phyloP scores from a whole-genome alignment of 2,329 filamentous ascomycete species.

The Rutstroemia sp. region DNA sequence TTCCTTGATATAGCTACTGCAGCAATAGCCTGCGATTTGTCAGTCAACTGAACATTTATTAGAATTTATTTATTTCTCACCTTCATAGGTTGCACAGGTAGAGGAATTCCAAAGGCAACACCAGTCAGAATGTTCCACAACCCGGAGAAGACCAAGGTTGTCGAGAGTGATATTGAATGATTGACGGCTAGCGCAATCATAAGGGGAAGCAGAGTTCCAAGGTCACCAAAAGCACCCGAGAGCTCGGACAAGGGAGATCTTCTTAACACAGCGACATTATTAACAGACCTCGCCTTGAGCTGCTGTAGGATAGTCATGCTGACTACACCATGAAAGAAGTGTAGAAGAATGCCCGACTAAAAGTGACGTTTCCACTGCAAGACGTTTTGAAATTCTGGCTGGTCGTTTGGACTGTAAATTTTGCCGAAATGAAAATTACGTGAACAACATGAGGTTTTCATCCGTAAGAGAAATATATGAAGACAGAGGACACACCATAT shows the following conservation, averaged over 20 bases:
- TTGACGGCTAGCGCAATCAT: conserved; percentile 79
- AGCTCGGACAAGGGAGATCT: conserved; percentile 62
- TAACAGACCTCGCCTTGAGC: conserved; percentile 14
- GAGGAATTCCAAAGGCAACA: conserved; percentile 73
- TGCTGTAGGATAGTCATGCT: conserved; percentile 1
- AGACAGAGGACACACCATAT: not conserved
- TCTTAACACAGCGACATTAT: conserved; percentile 51
- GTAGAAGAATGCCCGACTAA: not conserved
- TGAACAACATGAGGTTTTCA: not conserved
- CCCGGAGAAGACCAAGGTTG: conserved; percentile 83
- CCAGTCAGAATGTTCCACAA: conserved; percentile 82
- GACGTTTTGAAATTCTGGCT: not conserved
- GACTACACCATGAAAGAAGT: too few species aligned
- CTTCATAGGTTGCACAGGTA: conserved; percentile 87
- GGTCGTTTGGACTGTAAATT: not conserved
- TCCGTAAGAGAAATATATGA: not conserved
- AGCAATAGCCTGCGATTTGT: conserved; percentile 66
- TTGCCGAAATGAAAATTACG: not conserved
- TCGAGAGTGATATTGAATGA: conserved; percentile 70
- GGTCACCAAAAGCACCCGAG: conserved; percentile 80
- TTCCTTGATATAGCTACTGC: conserved; percentile 72
- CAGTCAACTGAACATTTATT: conserved; percentile 6
- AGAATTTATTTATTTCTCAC: conserved; percentile 27
- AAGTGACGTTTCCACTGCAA: too few species aligned
- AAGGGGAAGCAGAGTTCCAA: conserved; percentile 83